These are phyloP conservation scores for Colletotrichum destructivum DNA, from an alignment of 2,329 filamentous ascomycete species.

Conservation along the genomic window DNA sequence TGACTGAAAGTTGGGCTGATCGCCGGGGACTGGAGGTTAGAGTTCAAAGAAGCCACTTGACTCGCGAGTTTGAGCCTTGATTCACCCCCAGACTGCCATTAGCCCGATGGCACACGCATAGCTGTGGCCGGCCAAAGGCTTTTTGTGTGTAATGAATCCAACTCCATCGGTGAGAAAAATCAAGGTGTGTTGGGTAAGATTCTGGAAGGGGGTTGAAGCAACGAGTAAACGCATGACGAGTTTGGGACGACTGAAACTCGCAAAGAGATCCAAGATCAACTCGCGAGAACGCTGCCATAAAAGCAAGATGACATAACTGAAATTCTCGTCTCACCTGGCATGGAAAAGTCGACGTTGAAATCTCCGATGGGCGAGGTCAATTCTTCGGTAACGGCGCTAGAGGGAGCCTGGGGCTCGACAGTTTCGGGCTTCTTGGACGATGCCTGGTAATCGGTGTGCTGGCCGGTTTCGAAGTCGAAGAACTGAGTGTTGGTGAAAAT, in stretches of 20 bases:
- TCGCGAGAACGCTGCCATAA: background rate
- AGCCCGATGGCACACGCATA: background rate
- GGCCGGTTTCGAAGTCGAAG: constrained; percentile 82
- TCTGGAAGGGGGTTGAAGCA: background rate
- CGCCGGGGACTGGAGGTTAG: constrained; percentile 13
- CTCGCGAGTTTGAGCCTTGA: constrained; percentile 20
- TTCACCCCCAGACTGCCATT: constrained; percentile 1
- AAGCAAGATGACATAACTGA: constrained; percentile 25
- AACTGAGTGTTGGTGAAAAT: constrained; percentile 89
- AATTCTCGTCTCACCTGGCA: constrained; percentile 60
- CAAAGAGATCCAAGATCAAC: background rate
- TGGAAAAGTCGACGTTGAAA: constrained; percentile 64
- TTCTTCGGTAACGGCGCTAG: constrained; percentile 46
- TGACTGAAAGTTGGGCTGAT: constrained; percentile 27
- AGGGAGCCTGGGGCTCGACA: constrained; percentile 48
- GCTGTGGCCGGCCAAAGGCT: background rate
- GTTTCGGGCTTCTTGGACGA: constrained; percentile 62
- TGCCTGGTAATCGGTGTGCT: constrained; percentile 70
- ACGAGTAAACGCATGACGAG: background rate
- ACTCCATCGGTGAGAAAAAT: background rate
- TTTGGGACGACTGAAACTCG: background rate
- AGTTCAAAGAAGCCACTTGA: constrained; percentile 34
- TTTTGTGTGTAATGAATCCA: background rate
- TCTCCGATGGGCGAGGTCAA: constrained; percentile 59
- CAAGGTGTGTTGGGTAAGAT: background rate